Evolutionary conservation across 768 basidiomycete species (phyloP).

Genomic region (Strobilomyces dryophilus): DNA sequence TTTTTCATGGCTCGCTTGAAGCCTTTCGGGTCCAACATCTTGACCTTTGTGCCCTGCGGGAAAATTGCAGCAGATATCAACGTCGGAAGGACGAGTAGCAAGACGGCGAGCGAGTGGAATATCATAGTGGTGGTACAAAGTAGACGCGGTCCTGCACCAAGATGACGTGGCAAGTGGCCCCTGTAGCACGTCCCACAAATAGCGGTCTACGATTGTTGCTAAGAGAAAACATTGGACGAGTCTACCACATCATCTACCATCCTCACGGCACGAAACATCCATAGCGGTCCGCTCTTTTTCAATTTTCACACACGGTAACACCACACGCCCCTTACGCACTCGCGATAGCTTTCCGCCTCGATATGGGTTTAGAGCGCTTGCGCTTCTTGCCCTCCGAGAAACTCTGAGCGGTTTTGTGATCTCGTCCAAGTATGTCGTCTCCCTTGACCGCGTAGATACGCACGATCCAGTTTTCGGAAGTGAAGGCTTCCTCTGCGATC

Average conservation of each 20-base stretch:
- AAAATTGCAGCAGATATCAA: conserved; percentile 45
- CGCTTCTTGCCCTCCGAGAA: conserved; percentile 88
- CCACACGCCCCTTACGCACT: conserved; percentile 8
- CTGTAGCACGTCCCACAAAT: not conserved
- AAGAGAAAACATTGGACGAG: not conserved
- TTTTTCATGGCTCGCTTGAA: conserved; percentile 72
- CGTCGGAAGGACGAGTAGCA: conserved; percentile 29
- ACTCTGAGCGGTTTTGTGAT: conserved; percentile 81
- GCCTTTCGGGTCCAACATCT: conserved; percentile 64
- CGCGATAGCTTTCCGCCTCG: conserved; percentile 48
- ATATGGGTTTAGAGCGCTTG: conserved; percentile 70
- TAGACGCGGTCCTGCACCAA: not conserved
- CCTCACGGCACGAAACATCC: not conserved
- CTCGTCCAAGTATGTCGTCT: conserved; percentile 87
- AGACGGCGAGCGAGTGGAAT: conserved; percentile 11
- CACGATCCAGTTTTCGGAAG: conserved; percentile 99
- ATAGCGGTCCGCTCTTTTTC: not conserved
- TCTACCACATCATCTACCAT: conserved; percentile 6
- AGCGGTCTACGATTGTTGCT: not conserved
- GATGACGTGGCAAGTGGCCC: conserved; percentile 15
- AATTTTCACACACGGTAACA: not conserved
- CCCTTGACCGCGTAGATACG: conserved; percentile 95
- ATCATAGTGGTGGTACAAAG: conserved; percentile 21
- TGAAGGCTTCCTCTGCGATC: conserved; percentile 87
- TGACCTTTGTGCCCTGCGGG: conserved; percentile 55